A percentile compares a stretch with the other conserved stretches of the same genome.
These are phyloP conservation scores for Arxiozyma bovina DNA, from an alignment of 1,139 yeast species.

Conservation along the genomic window DNA sequence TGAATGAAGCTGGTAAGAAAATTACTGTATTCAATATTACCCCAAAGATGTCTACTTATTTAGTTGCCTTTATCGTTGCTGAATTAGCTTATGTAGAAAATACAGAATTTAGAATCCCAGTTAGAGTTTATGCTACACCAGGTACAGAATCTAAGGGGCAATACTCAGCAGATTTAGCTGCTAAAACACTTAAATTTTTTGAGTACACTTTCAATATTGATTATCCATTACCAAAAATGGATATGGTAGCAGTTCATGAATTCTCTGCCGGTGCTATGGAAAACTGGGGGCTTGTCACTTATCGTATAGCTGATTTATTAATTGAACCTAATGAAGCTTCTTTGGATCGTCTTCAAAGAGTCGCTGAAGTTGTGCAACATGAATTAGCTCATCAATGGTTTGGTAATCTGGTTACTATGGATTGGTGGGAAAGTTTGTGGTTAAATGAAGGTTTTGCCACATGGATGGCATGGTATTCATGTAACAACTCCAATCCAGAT, in stretches of 20 bases:
- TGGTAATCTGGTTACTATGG: conserved; percentile 76
- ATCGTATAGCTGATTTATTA: conserved; percentile 59
- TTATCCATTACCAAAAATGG: conserved; percentile 67
- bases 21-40: conserved; percentile 47
- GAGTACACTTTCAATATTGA: conserved; percentile 56
- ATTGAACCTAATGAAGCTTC: conserved; percentile 44
- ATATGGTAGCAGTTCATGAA: conserved; percentile 65
- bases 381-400: conserved; percentile 84
- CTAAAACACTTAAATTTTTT: conserved; percentile 58
- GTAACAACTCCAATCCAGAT: conserved; percentile 39
- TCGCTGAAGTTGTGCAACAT: conserved; percentile 72
- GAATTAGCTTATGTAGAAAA: conserved; percentile 65
- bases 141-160: conserved; percentile 57
- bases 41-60: conserved; percentile 67
- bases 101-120: conserved; percentile 39
- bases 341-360: conserved; percentile 41
- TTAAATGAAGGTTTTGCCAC: conserved; percentile 79
- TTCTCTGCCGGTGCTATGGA: conserved; percentile 80
- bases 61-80: conserved; percentile 71
- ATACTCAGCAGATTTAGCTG: conserved; percentile 57
- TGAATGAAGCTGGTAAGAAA: conserved; percentile 39
- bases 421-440: conserved; percentile 84
- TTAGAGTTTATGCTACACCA: conserved; percentile 62
- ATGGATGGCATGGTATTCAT: conserved; percentile 60
- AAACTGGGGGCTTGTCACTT: conserved; percentile 70